phyloP scores from a whole-genome alignment of 306 rosid genomes.

The Vachellia pachyceras region DNA sequence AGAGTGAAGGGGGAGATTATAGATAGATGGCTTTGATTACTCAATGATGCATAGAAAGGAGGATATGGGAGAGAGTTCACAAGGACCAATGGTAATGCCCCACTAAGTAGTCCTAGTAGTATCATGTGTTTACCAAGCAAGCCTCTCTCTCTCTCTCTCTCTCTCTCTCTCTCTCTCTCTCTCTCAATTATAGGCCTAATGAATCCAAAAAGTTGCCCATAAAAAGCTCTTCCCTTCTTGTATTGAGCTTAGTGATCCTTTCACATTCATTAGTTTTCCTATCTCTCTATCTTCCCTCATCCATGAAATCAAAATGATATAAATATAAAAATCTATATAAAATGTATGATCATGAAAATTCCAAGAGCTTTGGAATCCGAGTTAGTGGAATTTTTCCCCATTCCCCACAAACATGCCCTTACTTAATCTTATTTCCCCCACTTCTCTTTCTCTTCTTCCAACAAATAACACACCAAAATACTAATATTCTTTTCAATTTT shows the following conservation, averaged over 20 bases:
- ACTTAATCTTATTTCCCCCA: slow-evolving; percentile 52
- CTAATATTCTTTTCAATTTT: neutral
- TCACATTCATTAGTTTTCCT: neutral
- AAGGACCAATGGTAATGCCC: slow-evolving; percentile 50
- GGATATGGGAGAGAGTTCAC: slow-evolving; percentile 45
- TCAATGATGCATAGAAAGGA: slow-evolving; percentile 41
- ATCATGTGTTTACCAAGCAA: no score
- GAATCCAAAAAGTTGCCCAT: slow-evolving; percentile 70
- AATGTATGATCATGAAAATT: slow-evolving; percentile 59
- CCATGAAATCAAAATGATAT: slow-evolving; percentile 20
- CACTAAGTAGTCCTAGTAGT: neutral
- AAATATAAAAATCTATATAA: neutral
- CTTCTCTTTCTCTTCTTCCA: neutral
- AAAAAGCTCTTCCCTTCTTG: slow-evolving; percentile 35
- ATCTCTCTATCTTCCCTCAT: neutral
- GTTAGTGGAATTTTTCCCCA: slow-evolving; percentile 86
- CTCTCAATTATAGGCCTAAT: slow-evolving; percentile 62
- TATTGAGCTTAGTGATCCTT: slow-evolving; percentile 49
- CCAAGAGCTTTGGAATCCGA: slow-evolving; percentile 89
- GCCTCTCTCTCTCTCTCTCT: no score
- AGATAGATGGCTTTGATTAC: slow-evolving; percentile 42
- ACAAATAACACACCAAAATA: neutral
- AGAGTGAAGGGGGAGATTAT: no score
- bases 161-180: no score
- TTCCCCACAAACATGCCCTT: slow-evolving; percentile 91